Evolutionary conservation across 2,329 filamentous ascomycete species (phyloP), one percentile per base, ranked within the genome.

Genomic region (Mycosphaerella sp.): DNA sequence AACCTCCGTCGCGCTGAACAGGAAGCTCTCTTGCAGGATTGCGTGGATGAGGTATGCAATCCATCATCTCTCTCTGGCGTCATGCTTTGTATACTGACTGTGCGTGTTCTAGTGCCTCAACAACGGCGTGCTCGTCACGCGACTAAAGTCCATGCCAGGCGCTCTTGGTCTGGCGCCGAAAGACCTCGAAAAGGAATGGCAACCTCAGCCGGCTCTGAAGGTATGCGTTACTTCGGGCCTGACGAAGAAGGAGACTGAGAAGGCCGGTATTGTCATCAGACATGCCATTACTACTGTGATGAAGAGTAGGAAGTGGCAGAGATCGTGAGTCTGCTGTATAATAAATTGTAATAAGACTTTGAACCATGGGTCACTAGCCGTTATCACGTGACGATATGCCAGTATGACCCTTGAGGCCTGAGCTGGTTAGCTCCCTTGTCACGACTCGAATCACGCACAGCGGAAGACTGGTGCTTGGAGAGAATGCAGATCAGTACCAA

Each of bases 251-350:
- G 93, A 98, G 69, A 86, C 90, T 49, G 94, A 98, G 73, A 95
- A 94, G 75, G 89, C 93, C 0, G 93, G 90, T 12, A 82, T 85
- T 6, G 84, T 81, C 8, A 90, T 98, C 60, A 79, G 91, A 54
- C 90, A 96, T 71, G 91, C 93, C 12, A 87, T 97, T 59, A 95
- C 90, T 45, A 96, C 95, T 73, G 82, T 97, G 55, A 82, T 98
- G 78, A 79, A 76, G 61, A 60, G 66, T 44, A 66, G 61, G 59
- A 70, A 68, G 56, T 69, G 65, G 65, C 44, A 48, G 21, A 44
- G 48, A 32, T 49, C 41, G 39, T 25, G 21, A 25, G 7, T 5
- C 21, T 25, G 21, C 21, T 25, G 21, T 25, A 25, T 25, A 25
- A 25, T 25, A 6, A 6, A 25, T 25, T 5, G 7, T 25, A 4